Conservation (phyloP, 2,329 filamentous ascomycete species). For the Trichoderma sp. region DNA sequence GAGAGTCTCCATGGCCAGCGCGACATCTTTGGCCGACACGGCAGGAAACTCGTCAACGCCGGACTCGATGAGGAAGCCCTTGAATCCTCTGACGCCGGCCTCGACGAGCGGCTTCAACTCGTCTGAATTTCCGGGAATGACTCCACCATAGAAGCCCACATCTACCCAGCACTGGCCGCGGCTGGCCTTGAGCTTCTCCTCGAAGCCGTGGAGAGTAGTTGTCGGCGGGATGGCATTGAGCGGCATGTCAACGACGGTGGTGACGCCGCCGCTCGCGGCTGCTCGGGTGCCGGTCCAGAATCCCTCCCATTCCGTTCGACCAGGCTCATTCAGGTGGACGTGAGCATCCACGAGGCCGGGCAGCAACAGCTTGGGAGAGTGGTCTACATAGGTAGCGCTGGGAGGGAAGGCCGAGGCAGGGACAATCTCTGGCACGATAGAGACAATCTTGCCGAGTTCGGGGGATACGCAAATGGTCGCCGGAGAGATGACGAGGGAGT, state of each 20-base stretch:
- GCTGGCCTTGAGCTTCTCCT: conserved; percentile 83
- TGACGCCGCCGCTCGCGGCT: conserved; percentile 93
- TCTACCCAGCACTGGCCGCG: conserved; percentile 94
- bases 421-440: conserved; percentile 72
- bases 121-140: conserved; percentile 83
- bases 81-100: conserved; percentile 90
- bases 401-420: conserved; percentile 72
- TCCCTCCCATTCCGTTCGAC: conserved; percentile 96
- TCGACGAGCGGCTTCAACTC: conserved; percentile 80
- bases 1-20: conserved; percentile 76
- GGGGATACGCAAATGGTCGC: conserved; percentile 82
- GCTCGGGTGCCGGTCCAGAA: conserved; percentile 94
- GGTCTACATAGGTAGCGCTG: conserved; percentile 74
- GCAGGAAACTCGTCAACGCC: conserved; percentile 96
- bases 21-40: conserved; percentile 77
- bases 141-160: conserved; percentile 96
- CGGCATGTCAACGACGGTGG: conserved; percentile 97
- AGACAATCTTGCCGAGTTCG: conserved; percentile 79
- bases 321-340: conserved; percentile 96
- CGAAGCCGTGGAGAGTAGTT: conserved; percentile 78
- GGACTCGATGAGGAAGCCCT: conserved; percentile 95
- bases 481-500: conserved; percentile 66
- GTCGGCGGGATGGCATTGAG: conserved; percentile 96
- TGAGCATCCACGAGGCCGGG: conserved; percentile 95
- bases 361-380: conserved; percentile 80